Evolutionary conservation across 352 stramenopile genomes (phyloP).

Genomic region (Saprolegnia diclina): DNA sequence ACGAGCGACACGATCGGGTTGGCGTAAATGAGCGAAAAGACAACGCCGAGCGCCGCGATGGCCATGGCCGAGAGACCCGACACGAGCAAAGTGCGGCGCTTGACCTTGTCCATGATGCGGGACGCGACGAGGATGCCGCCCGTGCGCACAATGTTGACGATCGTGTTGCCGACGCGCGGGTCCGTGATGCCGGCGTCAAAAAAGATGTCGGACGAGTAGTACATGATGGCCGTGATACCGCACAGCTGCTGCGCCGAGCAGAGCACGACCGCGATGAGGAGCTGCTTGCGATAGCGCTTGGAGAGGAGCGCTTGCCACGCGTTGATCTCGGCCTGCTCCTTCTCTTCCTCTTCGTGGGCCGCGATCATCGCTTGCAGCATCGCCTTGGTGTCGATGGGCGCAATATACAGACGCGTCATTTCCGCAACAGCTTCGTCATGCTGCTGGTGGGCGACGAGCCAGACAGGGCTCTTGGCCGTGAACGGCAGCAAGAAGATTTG

Average conservation of each 20-base stretch:
- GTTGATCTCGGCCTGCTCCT: not conserved
- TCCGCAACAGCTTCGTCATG: not conserved
- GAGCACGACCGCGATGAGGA: conserved; percentile 40
- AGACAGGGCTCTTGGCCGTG: conserved; percentile 6
- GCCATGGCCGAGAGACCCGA: conserved; percentile 44
- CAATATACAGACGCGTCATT: conserved; percentile 1
- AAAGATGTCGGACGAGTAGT: conserved; percentile 49
- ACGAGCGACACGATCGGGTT: conserved; percentile 11
- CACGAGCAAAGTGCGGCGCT: conserved; percentile 51
- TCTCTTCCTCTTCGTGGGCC: conserved; percentile 12
- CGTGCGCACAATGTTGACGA: conserved; percentile 45
- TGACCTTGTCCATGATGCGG: conserved; percentile 40
- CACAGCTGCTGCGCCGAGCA: conserved; percentile 46
- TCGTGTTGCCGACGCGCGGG: conserved; percentile 37
- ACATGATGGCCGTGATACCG: conserved; percentile 53
- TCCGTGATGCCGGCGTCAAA: conserved; percentile 35
- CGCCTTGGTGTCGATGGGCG: not conserved
- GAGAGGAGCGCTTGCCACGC: conserved; percentile 32
- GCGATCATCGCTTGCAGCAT: conserved; percentile 11
- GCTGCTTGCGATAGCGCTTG: conserved; percentile 36
- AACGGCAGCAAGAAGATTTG: conserved; percentile 35
- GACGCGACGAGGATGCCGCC: conserved; percentile 35
- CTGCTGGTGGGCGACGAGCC: conserved; percentile 11
- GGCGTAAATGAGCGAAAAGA: conserved; percentile 27
- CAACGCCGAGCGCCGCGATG: conserved; percentile 56